Evolutionary conservation across 2,329 filamentous ascomycete species (phyloP), one percentile per base, ranked within the genome.

Genomic region (Aspergillaceae sp.): DNA sequence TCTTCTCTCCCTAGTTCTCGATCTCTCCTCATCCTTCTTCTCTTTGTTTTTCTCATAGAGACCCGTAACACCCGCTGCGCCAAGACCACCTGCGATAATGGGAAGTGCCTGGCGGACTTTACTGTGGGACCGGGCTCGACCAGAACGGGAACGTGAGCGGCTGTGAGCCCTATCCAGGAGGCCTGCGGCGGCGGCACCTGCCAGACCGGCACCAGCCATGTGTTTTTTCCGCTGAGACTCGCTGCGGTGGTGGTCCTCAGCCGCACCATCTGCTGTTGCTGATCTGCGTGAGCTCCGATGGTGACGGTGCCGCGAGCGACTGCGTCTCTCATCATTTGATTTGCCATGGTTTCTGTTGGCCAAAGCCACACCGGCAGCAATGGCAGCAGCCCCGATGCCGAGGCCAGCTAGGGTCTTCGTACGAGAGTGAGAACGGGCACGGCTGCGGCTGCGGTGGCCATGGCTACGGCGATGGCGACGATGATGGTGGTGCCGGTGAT

Each of bases 11-110:
- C 56, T 58, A 61, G 57, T 67, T 57, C 37, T 63, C 57, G 42
- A 49, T n/a, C 47, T 48, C 4, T 68, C 71, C 47, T 77, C 75
- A 56, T 79, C 79, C 60, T 77, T 79, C 60, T 77, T 79, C 36
- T 73, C 76, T 63, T 82, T 80, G 49, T 74, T 76, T 56, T 75
- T 80, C 63, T 83, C 80, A 56, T 82, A 83, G 10, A 83, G 60
- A 27, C 77, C 77, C 47, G 80, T 77, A 30, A 79, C 68, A 9
- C 78, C 80, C 36, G 80, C 80, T 52, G 77, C 79, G 40, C 77
- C 76, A 9, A 81, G 64, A 42, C 80, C 80, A 44, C 79, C 78
- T 36, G 77, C 79, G 53, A 77, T 74, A 45, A 83, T 76, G 1
- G 80, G 80, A 4, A 79, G 69, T 41, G 77, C 79, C 50, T 76